These are phyloP conservation scores for Lactarius vividus DNA, from an alignment of 768 basidiomycete species.

Conservation along the genomic window DNA sequence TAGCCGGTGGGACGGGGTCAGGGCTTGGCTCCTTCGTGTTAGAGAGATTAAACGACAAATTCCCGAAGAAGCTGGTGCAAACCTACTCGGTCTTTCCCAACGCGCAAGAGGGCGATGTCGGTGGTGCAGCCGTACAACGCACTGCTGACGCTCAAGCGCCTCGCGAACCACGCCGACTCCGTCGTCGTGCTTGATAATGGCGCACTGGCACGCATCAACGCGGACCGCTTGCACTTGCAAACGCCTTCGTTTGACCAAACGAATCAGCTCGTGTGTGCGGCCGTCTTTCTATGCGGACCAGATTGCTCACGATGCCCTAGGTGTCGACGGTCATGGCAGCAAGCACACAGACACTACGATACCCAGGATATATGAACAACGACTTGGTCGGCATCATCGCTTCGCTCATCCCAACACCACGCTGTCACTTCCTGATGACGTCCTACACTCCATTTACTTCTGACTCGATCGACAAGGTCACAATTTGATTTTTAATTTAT, in stretches of 20 bases:
- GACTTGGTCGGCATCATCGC: conserved; percentile 97
- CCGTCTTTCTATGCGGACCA: neutral
- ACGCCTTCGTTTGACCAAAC: conserved; percentile 89
- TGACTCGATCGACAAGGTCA: conserved; percentile 92
- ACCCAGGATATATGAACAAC: conserved; percentile 99
- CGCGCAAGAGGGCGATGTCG: conserved; percentile 87
- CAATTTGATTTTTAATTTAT: neutral
- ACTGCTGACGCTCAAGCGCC: conserved; percentile 84
- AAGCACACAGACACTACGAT: conserved; percentile 93
- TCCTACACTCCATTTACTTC: conserved; percentile 98
- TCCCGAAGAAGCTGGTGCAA: conserved; percentile 98
- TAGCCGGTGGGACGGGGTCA: conserved; percentile 97
- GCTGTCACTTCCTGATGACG: conserved; percentile 98
- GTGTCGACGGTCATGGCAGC: conserved; percentile 98
- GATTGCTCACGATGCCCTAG: conserved; percentile 40
- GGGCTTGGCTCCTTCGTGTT: conserved; percentile 97
- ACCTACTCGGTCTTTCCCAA: conserved; percentile 99
- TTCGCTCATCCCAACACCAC: conserved; percentile 92
- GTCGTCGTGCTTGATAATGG: conserved; percentile 98
- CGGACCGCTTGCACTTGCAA: conserved; percentile 85
- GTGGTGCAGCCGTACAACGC: conserved; percentile 99
- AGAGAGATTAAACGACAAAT: conserved; percentile 94
- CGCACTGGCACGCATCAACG: conserved; percentile 87
- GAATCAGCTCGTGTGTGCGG: conserved; percentile 67
- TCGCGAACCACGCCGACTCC: conserved; percentile 95